These are phyloP conservation scores for Monosporozyma solicola DNA, from an alignment of 805 yeast species.

Conservation along the genomic window DNA sequence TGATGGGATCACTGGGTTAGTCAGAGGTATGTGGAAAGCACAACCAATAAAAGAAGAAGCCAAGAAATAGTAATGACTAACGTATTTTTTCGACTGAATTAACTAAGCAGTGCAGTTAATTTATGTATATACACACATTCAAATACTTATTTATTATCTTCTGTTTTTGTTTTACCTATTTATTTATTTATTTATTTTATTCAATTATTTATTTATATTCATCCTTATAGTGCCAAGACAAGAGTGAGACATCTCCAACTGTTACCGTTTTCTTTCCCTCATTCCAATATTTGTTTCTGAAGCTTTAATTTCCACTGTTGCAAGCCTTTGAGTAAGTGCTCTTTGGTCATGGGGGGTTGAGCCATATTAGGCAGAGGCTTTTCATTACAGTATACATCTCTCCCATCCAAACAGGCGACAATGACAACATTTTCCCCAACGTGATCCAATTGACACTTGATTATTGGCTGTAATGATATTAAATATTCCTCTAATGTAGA, in stretches of 20 bases:
- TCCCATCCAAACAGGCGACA: constrained; percentile 11
- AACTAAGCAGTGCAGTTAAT: neutral
- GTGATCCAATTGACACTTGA: constrained; percentile 17
- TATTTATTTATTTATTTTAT: neutral
- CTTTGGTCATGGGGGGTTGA: constrained; percentile 2
- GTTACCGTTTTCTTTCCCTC: neutral
- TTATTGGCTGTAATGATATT: constrained; percentile 14
- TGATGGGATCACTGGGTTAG: constrained; percentile 57
- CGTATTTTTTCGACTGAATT: too few species aligned
- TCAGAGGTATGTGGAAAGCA: constrained; percentile 7
- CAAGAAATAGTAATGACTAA: neutral
- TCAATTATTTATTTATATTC: constrained; percentile 2
- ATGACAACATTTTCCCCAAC: constrained; percentile 11
- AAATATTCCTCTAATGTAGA: constrained; percentile 16
- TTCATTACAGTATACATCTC: constrained; percentile 24
- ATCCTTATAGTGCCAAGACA: neutral
- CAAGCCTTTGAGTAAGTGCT: constrained; percentile 5
- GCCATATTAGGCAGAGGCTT: constrained; percentile 5
- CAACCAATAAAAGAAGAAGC: neutral
- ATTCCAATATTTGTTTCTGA: constrained; percentile 6
- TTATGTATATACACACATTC: neutral
- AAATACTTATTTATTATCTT: neutral
- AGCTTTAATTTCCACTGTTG: constrained; percentile 15
- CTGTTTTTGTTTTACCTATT: constrained; percentile 2
- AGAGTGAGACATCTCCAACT: neutral